These are phyloP conservation scores for Prunus persica DNA, from an alignment of 306 rosid genomes.

Conservation along the genomic window DNA sequence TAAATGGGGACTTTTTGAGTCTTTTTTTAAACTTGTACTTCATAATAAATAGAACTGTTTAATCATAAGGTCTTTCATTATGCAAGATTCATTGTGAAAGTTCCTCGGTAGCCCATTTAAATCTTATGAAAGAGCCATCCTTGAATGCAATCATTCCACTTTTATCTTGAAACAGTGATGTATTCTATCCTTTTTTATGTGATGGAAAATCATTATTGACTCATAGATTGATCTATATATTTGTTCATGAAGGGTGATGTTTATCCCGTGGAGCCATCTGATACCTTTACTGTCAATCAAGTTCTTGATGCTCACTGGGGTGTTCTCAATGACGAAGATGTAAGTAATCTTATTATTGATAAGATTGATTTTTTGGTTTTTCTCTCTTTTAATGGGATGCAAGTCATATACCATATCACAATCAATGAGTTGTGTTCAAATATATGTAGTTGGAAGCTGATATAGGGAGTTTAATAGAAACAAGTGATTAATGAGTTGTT, in stretches of 20 bases:
- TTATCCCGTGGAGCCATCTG: slow-evolving; percentile 77
- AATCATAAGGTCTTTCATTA: neutral
- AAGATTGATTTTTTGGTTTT: slow-evolving; percentile 5
- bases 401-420: neutral
- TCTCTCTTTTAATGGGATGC: slow-evolving; percentile 4
- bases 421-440: neutral
- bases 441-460: neutral
- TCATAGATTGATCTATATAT: slow-evolving; percentile 4
- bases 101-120: neutral
- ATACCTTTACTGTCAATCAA: slow-evolving; percentile 52
- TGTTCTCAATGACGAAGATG: slow-evolving; percentile 72
- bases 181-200: slow-evolving; percentile 21
- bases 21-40: neutral
- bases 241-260: slow-evolving; percentile 70
- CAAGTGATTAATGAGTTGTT: neutral
- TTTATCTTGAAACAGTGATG: neutral
- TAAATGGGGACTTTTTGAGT: neutral
- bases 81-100: neutral
- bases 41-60: neutral
- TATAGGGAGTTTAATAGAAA: neutral
- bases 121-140: neutral
- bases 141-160: neutral
- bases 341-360: slow-evolving; percentile 34
- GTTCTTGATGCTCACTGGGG: slow-evolving; percentile 95
- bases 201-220: slow-evolving; percentile 10